A percentile compares a stretch with the other conserved stretches of the same genome.
These are phyloP conservation scores for Colletotrichum sp. DNA, from an alignment of 2,329 filamentous ascomycete species.

Conservation along the genomic window DNA sequence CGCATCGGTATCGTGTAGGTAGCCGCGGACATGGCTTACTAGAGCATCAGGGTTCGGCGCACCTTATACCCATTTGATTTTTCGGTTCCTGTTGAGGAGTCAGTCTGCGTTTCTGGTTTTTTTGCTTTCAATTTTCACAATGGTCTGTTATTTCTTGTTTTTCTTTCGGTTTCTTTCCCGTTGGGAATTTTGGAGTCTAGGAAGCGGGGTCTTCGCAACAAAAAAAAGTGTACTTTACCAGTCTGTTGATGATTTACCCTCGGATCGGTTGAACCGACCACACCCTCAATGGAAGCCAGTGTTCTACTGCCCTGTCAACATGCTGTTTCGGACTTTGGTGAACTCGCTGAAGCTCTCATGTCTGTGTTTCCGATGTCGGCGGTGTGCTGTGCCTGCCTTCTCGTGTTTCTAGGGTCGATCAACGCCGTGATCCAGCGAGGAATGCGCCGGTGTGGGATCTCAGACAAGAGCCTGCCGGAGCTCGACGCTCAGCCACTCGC, in stretches of 20 bases:
- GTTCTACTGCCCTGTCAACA: background rate
- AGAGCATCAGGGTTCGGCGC: slow-evolving; percentile 1
- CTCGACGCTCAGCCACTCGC: background rate
- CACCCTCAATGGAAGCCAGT: background rate
- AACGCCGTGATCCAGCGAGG: background rate
- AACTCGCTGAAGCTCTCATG: background rate
- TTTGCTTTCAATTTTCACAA: background rate
- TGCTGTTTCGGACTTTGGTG: background rate
- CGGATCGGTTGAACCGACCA: background rate
- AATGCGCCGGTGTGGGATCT: background rate
- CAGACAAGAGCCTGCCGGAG: background rate
- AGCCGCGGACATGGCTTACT: background rate
- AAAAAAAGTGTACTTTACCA: background rate
- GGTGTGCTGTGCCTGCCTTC: background rate
- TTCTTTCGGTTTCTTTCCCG: background rate
- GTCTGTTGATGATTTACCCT: background rate
- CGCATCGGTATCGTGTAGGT: background rate
- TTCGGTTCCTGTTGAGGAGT: background rate
- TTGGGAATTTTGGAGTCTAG: background rate
- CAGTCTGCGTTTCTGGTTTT: background rate
- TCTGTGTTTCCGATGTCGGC: background rate
- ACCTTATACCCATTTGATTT: slow-evolving; percentile 21
- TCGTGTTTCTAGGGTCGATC: background rate
- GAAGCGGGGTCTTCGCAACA: background rate
- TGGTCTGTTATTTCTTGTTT: background rate